Evolutionary conservation across 257 asterid species (phyloP).

Genomic region (Striga asiatica): DNA sequence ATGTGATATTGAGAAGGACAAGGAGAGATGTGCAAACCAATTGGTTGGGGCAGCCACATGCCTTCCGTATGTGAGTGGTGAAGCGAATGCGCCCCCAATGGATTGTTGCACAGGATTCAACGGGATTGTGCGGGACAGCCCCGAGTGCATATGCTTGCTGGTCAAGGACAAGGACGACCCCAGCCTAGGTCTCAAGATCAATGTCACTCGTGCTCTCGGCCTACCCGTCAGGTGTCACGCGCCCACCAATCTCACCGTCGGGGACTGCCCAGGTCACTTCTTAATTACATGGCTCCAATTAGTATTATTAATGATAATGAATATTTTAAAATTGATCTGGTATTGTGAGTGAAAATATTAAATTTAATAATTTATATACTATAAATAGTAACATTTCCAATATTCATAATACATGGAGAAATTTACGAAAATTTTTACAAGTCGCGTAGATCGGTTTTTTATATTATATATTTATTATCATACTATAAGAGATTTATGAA

Average conservation of each 20-base stretch:
- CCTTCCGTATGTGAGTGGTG: conserved; percentile 56
- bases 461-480: too few species aligned
- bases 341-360: too few species aligned
- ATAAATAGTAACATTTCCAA: too few species aligned
- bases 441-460: too few species aligned
- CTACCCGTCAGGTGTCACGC: conserved; percentile 45
- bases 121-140: conserved; percentile 31
- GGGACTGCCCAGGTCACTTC: conserved; percentile 33
- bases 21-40: conserved; percentile 37
- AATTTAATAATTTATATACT: too few species aligned
- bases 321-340: too few species aligned
- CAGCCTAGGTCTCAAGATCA: conserved; percentile 49
- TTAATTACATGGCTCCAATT: background rate
- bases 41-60: conserved; percentile 54
- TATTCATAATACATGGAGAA: too few species aligned
- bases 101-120: conserved; percentile 64
- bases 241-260: conserved; percentile 21
- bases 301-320: too few species aligned
- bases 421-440: too few species aligned
- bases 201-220: conserved; percentile 54
- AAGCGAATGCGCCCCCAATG: conserved; percentile 37
- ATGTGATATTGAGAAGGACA: conserved; percentile 43
- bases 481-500: too few species aligned
- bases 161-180: conserved; percentile 73
- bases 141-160: conserved; percentile 54